These are phyloP conservation scores for Extremus antarcticus DNA, from an alignment of 495 filamentous ascomycete genomes.

Conservation along the genomic window DNA sequence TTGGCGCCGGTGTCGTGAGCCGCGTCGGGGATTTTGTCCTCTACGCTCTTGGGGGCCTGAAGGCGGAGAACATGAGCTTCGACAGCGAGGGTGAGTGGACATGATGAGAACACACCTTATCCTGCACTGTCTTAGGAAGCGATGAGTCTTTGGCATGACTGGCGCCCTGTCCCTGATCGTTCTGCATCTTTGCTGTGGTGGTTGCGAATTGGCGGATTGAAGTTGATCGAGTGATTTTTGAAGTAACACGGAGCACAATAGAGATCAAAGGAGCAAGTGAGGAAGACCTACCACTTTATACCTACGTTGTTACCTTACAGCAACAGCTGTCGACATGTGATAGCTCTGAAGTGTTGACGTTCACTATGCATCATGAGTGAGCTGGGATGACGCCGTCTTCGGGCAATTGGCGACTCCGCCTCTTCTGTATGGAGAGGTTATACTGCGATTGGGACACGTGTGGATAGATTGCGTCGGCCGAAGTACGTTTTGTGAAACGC, in stretches of 20 bases:
- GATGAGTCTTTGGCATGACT: slow-evolving; percentile 26
- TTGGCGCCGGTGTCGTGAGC: slow-evolving; percentile 23
- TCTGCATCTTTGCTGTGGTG: slow-evolving; percentile 18
- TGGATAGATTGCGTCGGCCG: not conserved
- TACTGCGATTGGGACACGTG: not conserved
- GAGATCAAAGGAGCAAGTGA: too few species aligned
- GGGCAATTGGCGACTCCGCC: not conserved
- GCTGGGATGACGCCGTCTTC: not conserved
- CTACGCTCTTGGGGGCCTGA: slow-evolving; percentile 2
- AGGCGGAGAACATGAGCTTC: not conserved
- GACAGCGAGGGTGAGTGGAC: not conserved
- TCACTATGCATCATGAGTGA: not conserved
- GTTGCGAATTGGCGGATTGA: too few species aligned
- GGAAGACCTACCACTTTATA: too few species aligned
- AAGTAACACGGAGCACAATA: too few species aligned
- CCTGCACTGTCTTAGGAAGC: slow-evolving; percentile 20
- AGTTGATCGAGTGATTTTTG: too few species aligned
- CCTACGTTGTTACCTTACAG: not conserved
- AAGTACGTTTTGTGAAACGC: too few species aligned
- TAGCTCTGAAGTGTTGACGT: not conserved
- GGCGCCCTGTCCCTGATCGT: slow-evolving; percentile 23
- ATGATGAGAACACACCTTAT: slow-evolving; percentile 15
- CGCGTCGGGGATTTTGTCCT: slow-evolving; percentile 8
- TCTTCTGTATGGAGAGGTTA: not conserved
- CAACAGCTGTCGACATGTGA: not conserved